A percentile compares a stretch with the other conserved stretches of the same genome.
Conservation (phyloP, 1,139 yeast genomes). For the Blastobotrys arbuscula region DNA sequence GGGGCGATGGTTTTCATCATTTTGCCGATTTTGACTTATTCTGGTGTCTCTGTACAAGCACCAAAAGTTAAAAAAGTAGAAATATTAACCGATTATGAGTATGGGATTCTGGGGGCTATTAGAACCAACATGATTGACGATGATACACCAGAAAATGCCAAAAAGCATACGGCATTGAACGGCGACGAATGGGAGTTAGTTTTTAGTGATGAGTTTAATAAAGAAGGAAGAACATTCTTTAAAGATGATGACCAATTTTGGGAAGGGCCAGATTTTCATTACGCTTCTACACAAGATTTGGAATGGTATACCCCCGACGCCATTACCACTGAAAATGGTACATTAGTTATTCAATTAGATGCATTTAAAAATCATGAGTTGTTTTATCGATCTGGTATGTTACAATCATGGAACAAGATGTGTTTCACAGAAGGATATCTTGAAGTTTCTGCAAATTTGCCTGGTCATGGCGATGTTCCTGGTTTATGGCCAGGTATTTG, state of each 20-base stretch:
- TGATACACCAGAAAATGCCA: conserved; percentile 63
- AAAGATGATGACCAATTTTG: conserved; percentile 82
- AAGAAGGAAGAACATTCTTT: conserved; percentile 77
- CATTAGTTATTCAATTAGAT: conserved; percentile 61
- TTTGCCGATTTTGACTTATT: conserved; percentile 67
- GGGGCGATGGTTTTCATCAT: conserved; percentile 61
- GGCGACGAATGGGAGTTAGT: conserved; percentile 68
- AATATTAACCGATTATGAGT: conserved; percentile 50
- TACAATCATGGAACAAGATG: conserved; percentile 77
- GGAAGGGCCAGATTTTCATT: conserved; percentile 68
- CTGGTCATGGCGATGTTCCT: conserved; percentile 60
- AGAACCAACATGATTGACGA: conserved; percentile 64
- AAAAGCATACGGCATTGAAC: conserved; percentile 40
- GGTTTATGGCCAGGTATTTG: conserved; percentile 92
- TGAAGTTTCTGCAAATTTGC: conserved; percentile 65
- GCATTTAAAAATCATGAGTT: conserved; percentile 66
- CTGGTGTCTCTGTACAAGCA: conserved; percentile 47
- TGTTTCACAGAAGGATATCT: conserved; percentile 74
- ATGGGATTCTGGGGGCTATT: conserved; percentile 56
- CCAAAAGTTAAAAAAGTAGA: conserved; percentile 33
- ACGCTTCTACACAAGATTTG: conserved; percentile 73
- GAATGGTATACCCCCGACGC: conserved; percentile 93
- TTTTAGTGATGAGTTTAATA: conserved; percentile 79
- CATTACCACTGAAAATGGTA: conserved; percentile 59
- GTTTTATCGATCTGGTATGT: conserved; percentile 77